Evolutionary conservation across 2,329 filamentous ascomycete species (phyloP).

Genomic region (Aureobasidium musti): DNA sequence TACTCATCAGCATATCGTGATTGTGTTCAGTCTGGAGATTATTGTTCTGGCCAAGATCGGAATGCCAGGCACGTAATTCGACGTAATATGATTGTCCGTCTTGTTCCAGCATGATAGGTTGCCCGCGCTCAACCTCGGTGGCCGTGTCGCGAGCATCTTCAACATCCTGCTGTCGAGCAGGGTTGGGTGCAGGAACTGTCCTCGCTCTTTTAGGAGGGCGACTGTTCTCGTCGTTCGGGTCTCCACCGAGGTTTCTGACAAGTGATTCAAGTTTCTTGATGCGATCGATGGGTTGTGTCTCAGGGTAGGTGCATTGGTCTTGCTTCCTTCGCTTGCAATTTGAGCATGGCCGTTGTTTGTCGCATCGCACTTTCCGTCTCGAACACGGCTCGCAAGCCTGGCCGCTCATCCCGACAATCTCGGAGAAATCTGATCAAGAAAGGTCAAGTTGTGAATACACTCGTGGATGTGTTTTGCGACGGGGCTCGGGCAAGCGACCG

Average conservation of each 20-base stretch:
- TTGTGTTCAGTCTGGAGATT: not conserved
- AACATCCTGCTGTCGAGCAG: not conserved
- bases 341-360: conserved; percentile 26
- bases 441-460: not conserved
- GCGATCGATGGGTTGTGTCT: not conserved
- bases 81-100: conserved; percentile 14
- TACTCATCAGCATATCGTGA: conserved; percentile 18
- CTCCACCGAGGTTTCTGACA: conserved; percentile 18
- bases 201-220: not conserved
- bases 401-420: not conserved
- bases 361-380: conserved; percentile 26
- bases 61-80: conserved; percentile 11
- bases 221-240: not conserved
- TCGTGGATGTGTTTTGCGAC: not conserved
- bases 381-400: conserved; percentile 13
- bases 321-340: conserved; percentile 22
- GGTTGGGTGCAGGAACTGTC: not conserved
- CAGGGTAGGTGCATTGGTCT: conserved; percentile 17
- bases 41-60: not conserved
- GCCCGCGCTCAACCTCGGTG: not conserved
- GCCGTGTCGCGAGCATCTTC: not conserved
- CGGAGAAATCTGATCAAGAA: not conserved
- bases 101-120: conserved; percentile 12
- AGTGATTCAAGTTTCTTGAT: conserved; percentile 10
- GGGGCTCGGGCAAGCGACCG: not conserved